Conservation (phyloP, 148 eudicot species). For the Arbutus unedo region DNA sequence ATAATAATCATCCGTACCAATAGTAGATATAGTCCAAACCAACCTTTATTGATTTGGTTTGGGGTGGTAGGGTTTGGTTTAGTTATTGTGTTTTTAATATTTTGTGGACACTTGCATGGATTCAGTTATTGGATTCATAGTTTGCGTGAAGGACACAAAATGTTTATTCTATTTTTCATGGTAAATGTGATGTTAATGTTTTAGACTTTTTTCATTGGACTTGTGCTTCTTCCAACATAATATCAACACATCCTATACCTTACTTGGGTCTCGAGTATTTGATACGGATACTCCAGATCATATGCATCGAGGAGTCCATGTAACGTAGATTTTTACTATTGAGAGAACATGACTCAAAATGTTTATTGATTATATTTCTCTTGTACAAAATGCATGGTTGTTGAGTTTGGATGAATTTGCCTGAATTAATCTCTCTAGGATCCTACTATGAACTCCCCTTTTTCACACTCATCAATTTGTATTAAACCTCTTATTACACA, state of each 20-base stretch:
- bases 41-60: too few relatives aligned
- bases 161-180: too few relatives aligned
- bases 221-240: neutral
- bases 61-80: too few relatives aligned
- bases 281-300: neutral
- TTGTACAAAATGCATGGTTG: neutral
- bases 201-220: neutral
- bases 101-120: too few relatives aligned
- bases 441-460: neutral
- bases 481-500: neutral
- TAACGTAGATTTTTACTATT: neutral
- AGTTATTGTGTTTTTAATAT: too few relatives aligned
- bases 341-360: neutral
- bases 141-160: too few relatives aligned
- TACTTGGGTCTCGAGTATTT: neutral
- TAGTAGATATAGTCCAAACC: too few relatives aligned
- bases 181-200: too few relatives aligned
- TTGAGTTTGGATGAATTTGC: neutral
- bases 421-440: neutral
- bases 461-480: neutral
- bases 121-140: too few relatives aligned
- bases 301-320: neutral
- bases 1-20: too few relatives aligned
- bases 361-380: neutral
- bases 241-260: too few relatives aligned